Conservation (phyloP, 805 yeast genomes). For the Candida glaebosa region DNA sequence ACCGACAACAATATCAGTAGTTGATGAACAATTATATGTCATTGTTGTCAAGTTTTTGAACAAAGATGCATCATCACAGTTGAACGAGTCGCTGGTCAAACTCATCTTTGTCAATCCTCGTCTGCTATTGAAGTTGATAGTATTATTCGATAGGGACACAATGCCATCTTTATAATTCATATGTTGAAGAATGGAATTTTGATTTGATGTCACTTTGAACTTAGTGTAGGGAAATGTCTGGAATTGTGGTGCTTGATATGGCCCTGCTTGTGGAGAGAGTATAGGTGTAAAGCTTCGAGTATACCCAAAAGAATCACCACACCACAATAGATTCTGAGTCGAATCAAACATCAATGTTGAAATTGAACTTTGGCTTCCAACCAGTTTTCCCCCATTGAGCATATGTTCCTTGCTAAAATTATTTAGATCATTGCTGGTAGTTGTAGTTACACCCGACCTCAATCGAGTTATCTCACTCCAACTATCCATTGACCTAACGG, state of each 20-base stretch:
- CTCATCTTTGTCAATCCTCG: conserved; percentile 28
- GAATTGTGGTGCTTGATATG: conserved; percentile 15
- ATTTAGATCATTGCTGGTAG: neutral
- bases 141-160: conserved; percentile 27
- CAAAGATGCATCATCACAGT: conserved; percentile 8
- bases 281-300: conserved; percentile 29
- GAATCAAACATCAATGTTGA: conserved; percentile 55
- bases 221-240: conserved; percentile 35
- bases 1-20: conserved; percentile 10
- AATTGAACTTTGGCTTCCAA: conserved; percentile 11
- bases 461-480: conserved; percentile 43
- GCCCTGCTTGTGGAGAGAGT: conserved; percentile 11
- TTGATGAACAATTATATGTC: conserved; percentile 28
- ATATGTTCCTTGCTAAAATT: conserved; percentile 1
- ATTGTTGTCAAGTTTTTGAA: conserved; percentile 27
- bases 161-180: conserved; percentile 31
- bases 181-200: conserved; percentile 25
- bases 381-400: neutral
- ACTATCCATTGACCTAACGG: conserved; percentile 42
- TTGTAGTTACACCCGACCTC: conserved; percentile 5
- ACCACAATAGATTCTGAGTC: conserved; percentile 78
- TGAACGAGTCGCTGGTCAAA: conserved; percentile 12
- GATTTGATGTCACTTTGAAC: conserved; percentile 23
- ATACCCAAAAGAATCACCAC: conserved; percentile 65
- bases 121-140: conserved; percentile 32